Base-by-base conservation (phyloP, 352 stramenopile genomes). In the Phytophthora ohioensis region DNA sequence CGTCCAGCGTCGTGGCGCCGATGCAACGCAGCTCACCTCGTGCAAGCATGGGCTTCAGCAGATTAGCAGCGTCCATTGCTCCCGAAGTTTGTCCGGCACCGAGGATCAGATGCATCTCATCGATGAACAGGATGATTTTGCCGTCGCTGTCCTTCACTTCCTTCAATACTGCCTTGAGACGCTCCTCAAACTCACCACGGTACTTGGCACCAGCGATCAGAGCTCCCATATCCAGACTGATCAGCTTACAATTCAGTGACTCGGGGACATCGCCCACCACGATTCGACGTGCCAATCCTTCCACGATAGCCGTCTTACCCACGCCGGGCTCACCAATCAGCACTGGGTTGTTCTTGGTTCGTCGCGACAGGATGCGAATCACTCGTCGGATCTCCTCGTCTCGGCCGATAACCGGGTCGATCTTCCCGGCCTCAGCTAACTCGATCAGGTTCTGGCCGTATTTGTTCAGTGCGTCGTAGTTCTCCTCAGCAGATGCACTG, bases 91-190 rank as follows among this genome's bases (percentile, higher is more conserved):
- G 88, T 5, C 98, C 98, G 15, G 98, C 97, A 13, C 98, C 98
- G 8, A 99, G 74, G 27, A 99, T 91, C 41, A 98, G 55, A 80
- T 99, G 97, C 75, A 99, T 95, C 69, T 99, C 98, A 49, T 99
- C 98, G 56, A 99, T 98, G 71, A 99, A 99, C 42, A 99, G 72
- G 48, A 99, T 98, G 68, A 99, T 98, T 67, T 98, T 97, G 62
- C 93, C 94, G 61, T 98, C 86, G 57, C 95, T 96, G 30, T 96
- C 87, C 66, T 97, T 90, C 55, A 97, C 89, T 56, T 98, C 93
- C 70, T 97, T 96, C 58, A 99, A 76, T 36, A 99, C 96, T 12
- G 91, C 90, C 67, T 98, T 98, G 15, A 99, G 75, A 31, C 98
- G 85, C 72, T 99, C 98, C 83, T 99, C 98, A 78, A 99, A 99